Percentiles rank a stretch among this genome's conserved stretches.
Evolutionary conservation across 2,329 filamentous ascomycete genomes (phyloP).

Genomic region (Penicillium janthinellum): DNA sequence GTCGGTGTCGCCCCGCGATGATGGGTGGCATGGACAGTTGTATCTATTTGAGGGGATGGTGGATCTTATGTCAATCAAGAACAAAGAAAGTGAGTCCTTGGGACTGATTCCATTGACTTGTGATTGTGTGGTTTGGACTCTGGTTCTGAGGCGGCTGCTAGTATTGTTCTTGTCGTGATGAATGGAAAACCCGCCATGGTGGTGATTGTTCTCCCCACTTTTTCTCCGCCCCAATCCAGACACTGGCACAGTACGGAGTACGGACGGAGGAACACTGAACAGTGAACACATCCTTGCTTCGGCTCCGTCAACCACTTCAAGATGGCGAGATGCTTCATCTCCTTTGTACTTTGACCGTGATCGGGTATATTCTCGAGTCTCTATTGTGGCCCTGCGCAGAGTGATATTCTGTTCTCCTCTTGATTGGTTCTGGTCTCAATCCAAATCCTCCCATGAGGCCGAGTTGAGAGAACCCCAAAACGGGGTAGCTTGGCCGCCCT

Average conservation of each 20-base stretch:
- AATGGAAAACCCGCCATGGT: neutral
- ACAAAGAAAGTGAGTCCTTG: neutral
- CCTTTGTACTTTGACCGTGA: neutral
- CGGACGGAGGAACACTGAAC: too few species aligned
- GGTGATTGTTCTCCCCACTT: slow-evolving; percentile 15
- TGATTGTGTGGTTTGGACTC: neutral
- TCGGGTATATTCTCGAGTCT: neutral
- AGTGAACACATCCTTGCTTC: neutral
- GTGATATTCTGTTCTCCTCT: neutral
- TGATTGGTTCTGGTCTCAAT: neutral
- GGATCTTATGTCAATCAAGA: neutral
- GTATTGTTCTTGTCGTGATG: neutral
- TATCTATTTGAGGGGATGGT: neutral
- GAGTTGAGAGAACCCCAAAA: neutral
- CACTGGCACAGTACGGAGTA: neutral
- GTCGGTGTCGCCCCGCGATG: slow-evolving; percentile 39
- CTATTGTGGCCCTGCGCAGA: neutral
- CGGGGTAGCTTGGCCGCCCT: neutral
- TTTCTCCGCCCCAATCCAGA: neutral
- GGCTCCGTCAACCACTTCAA: neutral
- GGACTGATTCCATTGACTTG: neutral
- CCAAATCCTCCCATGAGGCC: neutral
- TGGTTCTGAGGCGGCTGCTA: neutral
- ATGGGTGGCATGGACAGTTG: slow-evolving; percentile 36
- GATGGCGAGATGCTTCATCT: neutral